phyloP scores from a whole-genome alignment of 1,284 basidiomycete genomes.

The Chalciporus sp. region DNA sequence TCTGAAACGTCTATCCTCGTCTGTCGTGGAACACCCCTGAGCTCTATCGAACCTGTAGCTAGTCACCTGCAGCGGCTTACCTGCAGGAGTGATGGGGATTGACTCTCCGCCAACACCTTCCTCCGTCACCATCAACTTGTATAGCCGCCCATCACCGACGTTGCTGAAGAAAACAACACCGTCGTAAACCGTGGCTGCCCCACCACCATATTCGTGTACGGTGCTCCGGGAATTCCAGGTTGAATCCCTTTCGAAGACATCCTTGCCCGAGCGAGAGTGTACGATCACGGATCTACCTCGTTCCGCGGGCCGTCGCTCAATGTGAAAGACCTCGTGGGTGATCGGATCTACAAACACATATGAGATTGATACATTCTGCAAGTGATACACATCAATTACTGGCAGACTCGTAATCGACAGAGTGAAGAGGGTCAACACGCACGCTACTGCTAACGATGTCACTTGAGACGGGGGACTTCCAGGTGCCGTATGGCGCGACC shows the following conservation, averaged over 20 bases:
- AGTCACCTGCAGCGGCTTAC: neutral
- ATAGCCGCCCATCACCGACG: slow-evolving; percentile 6
- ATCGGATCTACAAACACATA: slow-evolving; percentile 31
- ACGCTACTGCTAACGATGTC: slow-evolving; percentile 26
- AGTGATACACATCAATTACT: neutral
- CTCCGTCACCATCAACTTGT: slow-evolving; percentile 33
- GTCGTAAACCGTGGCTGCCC: slow-evolving; percentile 24
- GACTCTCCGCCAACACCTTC: slow-evolving; percentile 18
- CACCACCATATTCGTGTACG: slow-evolving; percentile 39
- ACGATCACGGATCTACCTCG: slow-evolving; percentile 12
- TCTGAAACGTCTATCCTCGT: slow-evolving; percentile 26
- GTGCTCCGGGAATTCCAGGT: slow-evolving; percentile 35
- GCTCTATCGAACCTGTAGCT: no score
- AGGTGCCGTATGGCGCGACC: slow-evolving; percentile 38
- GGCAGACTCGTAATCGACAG: no score
- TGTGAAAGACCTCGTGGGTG: slow-evolving; percentile 31
- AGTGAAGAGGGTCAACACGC: no score
- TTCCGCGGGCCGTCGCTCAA: slow-evolving; percentile 41
- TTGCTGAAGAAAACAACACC: slow-evolving; percentile 33
- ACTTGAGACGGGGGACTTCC: slow-evolving; percentile 38
- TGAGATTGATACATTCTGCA: slow-evolving; percentile 20
- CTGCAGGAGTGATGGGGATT: neutral
- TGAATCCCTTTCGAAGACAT: slow-evolving; percentile 28
- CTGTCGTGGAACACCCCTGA: no score
- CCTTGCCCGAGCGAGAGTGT: slow-evolving; percentile 5